These are phyloP conservation scores for Casuarina equisetifolia DNA, from an alignment of 306 rosid species.

Conservation along the genomic window DNA sequence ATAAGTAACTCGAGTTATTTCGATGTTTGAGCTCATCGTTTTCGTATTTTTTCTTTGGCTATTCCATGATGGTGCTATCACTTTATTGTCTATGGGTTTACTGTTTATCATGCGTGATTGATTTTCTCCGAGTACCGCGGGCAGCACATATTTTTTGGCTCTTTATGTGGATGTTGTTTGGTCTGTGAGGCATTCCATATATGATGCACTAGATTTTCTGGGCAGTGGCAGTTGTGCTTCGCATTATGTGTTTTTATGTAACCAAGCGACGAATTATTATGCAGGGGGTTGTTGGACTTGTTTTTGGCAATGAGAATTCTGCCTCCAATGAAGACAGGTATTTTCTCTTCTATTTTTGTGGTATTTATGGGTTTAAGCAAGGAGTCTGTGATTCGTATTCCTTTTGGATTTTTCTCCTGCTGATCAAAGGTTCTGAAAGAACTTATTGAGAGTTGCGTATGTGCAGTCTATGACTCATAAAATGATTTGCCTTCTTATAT, in stretches of 20 bases:
- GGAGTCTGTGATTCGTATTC: background rate
- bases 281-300: slow-evolving; percentile 91
- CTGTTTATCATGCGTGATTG: background rate
- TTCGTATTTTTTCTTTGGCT: background rate
- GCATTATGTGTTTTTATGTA: background rate
- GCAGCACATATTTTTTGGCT: background rate
- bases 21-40: background rate
- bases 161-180: slow-evolving; percentile 4
- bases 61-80: background rate
- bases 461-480: slow-evolving; percentile 9
- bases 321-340: slow-evolving; percentile 84
- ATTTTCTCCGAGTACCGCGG: background rate
- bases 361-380: slow-evolving; percentile 6
- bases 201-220: slow-evolving; percentile 1
- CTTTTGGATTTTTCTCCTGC: background rate
- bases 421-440: slow-evolving; percentile 1
- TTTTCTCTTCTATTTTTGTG: background rate
- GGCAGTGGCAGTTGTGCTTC: slow-evolving; percentile 1
- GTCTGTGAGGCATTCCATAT: slow-evolving; percentile 6
- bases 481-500: background rate
- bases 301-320: slow-evolving; percentile 81
- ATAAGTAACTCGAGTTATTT: background rate
- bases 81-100: background rate
- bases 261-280: background rate
- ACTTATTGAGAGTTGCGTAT: background rate